A percentile compares a stretch with the other conserved stretches of the same genome.
phyloP scores from a whole-genome alignment of 140 eudicot species.

The Erigeron philadelphicus region DNA sequence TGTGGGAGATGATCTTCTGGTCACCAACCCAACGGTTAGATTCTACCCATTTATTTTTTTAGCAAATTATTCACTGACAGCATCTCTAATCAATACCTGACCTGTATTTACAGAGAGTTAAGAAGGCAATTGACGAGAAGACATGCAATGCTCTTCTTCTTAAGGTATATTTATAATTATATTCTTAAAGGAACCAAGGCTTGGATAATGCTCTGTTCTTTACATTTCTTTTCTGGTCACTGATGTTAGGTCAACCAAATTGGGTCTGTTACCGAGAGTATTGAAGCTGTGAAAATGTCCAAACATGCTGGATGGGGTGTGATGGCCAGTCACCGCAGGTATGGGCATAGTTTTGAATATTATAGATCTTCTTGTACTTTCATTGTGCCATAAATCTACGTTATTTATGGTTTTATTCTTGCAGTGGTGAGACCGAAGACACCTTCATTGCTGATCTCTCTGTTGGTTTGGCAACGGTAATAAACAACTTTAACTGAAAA shows the following conservation, averaged over 20 bases:
- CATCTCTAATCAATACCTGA: neutral
- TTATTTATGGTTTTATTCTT: conserved; percentile 10
- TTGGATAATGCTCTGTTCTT: no score
- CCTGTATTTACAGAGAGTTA: conserved; percentile 57
- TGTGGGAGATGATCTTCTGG: conserved; percentile 95
- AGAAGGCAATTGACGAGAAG: conserved; percentile 40
- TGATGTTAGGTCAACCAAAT: conserved; percentile 75
- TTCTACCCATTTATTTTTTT: neutral
- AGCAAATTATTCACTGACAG: no score
- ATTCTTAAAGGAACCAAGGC: no score
- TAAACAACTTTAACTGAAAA: neutral
- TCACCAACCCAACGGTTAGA: conserved; percentile 91
- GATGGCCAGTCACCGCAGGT: conserved; percentile 41
- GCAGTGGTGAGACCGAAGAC: conserved; percentile 96
- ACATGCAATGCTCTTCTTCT: conserved; percentile 40
- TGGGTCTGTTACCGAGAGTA: conserved; percentile 68
- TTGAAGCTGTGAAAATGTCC: conserved; percentile 41
- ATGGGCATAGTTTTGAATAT: neutral
- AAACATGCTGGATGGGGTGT: conserved; percentile 43
- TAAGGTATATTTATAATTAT: conserved; percentile 17
- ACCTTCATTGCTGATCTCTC: conserved; percentile 96
- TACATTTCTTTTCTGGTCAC: no score
- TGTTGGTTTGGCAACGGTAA: conserved; percentile 91
- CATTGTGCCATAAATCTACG: neutral
- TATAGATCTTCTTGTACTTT: neutral